These are phyloP conservation scores for Hysterangium stoloniferum DNA, from an alignment of 768 basidiomycete genomes.

Conservation along the genomic window DNA sequence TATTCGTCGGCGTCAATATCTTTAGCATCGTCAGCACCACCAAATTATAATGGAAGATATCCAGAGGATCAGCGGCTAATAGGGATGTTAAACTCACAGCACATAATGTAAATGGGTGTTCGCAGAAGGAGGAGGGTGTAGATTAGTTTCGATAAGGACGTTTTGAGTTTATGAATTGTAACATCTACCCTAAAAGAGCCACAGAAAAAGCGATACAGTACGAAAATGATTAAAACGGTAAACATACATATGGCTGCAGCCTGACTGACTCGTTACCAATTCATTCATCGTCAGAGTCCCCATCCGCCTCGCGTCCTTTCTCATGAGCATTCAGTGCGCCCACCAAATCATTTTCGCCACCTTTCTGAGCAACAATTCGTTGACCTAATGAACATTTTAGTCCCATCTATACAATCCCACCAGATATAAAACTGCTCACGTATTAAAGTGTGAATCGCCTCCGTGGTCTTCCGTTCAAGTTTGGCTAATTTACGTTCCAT, in stretches of 20 bases:
- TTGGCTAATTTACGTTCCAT: slow-evolving; percentile 84
- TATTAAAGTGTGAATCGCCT: slow-evolving; percentile 87
- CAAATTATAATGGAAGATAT: slow-evolving; percentile 29
- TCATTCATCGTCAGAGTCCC: slow-evolving; percentile 56
- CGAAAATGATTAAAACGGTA: background rate
- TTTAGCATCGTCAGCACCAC: slow-evolving; percentile 13
- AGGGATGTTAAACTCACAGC: slow-evolving; percentile 45
- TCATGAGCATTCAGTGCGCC: slow-evolving; percentile 81
- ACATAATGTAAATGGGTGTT: slow-evolving; percentile 22
- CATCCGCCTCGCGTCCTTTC: slow-evolving; percentile 41
- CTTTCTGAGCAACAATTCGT: slow-evolving; percentile 71
- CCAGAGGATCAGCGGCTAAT: slow-evolving; percentile 57
- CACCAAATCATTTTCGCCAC: slow-evolving; percentile 68
- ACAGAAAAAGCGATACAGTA: background rate
- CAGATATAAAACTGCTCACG: slow-evolving; percentile 50
- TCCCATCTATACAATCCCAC: background rate
- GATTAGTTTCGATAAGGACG: background rate
- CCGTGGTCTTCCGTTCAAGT: slow-evolving; percentile 86
- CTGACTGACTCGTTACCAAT: slow-evolving; percentile 1
- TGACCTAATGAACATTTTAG: slow-evolving; percentile 43
- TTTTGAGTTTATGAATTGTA: background rate
- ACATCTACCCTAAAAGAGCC: slow-evolving; percentile 1
- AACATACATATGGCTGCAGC: slow-evolving; percentile 3
- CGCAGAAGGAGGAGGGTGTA: too few relatives aligned
- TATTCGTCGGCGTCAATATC: slow-evolving; percentile 16